phyloP scores from a whole-genome alignment of 129 eudicot species.

The Chrysanthemum makinoi region DNA sequence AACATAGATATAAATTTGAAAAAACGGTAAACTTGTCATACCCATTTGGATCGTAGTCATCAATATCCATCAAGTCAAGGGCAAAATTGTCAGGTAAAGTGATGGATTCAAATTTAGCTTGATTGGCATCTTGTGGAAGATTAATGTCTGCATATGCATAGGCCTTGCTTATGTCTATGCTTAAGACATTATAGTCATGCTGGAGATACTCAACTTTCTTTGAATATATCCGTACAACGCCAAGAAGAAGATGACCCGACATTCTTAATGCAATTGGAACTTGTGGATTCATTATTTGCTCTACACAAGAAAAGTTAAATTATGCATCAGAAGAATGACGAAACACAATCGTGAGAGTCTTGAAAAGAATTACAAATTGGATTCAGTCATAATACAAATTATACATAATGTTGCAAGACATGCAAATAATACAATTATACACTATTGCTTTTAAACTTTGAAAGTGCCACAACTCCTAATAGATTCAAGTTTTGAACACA shows the following conservation, averaged over 20 bases:
- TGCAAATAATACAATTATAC: too few species aligned
- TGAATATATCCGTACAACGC: conserved; percentile 85
- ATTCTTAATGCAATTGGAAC: conserved; percentile 89
- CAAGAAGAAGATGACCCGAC: conserved; percentile 90
- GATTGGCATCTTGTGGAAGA: conserved; percentile 71
- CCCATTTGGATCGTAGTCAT: conserved; percentile 42
- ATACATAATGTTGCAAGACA: too few species aligned
- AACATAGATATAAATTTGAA: neutral
- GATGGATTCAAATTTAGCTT: conserved; percentile 71
- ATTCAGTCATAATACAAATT: neutral
- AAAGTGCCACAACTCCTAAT: neutral
- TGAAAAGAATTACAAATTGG: neutral
- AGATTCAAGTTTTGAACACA: neutral
- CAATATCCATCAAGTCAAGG: conserved; percentile 64
- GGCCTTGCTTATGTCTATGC: conserved; percentile 53
- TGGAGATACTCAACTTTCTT: conserved; percentile 91
- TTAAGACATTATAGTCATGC: conserved; percentile 61
- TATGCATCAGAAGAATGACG: neutral
- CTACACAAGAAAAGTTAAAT: conserved; percentile 31
- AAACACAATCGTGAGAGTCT: neutral
- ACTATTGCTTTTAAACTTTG: too few species aligned
- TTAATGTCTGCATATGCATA: conserved; percentile 51
- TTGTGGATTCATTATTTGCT: conserved; percentile 80
- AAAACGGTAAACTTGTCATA: conserved; percentile 21
- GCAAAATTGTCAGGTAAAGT: conserved; percentile 77